Percentiles rank a stretch among this genome's conserved stretches.
Conservation (phyloP, 345 rosid genomes). For the Cardiospermum halicacabum region DNA sequence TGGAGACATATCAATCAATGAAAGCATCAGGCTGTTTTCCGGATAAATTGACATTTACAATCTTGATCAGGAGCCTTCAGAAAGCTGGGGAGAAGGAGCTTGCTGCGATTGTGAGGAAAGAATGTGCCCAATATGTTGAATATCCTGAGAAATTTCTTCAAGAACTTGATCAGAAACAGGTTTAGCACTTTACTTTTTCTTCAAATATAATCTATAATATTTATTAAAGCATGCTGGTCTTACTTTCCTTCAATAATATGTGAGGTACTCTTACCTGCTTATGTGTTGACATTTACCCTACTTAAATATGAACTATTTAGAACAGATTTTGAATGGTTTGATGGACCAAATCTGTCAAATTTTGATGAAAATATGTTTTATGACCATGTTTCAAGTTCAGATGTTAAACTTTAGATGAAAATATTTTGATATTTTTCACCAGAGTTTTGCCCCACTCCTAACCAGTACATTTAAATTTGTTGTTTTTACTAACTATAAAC, state of each 20-base stretch:
- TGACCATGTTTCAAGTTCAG: no score
- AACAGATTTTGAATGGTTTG: no score
- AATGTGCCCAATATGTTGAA: conserved; percentile 42
- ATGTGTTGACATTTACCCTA: background rate
- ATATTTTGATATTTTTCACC: no score
- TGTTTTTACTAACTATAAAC: no score
- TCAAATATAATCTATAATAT: background rate
- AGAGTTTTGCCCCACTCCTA: no score
- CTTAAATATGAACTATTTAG: no score
- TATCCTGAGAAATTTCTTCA: conserved; percentile 46
- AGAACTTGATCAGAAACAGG: conserved; percentile 35
- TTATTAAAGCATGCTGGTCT: background rate
- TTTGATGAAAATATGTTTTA: no score
- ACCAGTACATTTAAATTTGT: no score
- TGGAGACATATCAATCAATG: conserved; percentile 38
- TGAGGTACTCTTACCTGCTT: background rate
- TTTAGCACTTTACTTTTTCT: background rate
- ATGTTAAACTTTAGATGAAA: no score
- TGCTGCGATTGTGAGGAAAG: conserved; percentile 35
- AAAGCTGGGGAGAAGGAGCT: conserved; percentile 43
- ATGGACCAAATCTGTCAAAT: no score
- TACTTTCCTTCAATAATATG: background rate
- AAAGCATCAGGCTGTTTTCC: conserved; percentile 47
- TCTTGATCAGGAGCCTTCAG: conserved; percentile 52
- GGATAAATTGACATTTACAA: conserved; percentile 41